phyloP scores from a whole-genome alignment of 208 protist species.

The Acanthamoeba lenticulata region DNA sequence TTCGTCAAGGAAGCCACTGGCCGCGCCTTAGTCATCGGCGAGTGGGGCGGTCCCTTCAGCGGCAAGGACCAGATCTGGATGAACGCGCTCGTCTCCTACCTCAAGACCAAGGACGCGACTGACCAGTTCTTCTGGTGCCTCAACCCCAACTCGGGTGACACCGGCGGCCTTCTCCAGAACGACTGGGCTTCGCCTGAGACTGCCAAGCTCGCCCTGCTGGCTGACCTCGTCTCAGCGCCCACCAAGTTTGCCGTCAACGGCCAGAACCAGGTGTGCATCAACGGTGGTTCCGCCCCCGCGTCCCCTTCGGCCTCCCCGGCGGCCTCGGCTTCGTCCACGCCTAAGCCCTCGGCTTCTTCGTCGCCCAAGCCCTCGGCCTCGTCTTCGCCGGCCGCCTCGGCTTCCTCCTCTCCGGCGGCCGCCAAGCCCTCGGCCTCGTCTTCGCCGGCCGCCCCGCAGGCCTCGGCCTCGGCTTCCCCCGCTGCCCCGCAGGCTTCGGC shows the following conservation, averaged over 20 bases:
- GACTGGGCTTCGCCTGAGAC: conserved; percentile 67
- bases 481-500: neutral
- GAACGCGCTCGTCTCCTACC: conserved; percentile 66
- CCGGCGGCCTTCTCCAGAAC: conserved; percentile 72
- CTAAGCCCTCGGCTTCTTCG: no score
- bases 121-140: conserved; percentile 77
- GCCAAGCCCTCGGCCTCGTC: no score
- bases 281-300: neutral
- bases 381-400: no score
- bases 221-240: conserved; percentile 40
- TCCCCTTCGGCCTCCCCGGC: no score
- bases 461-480: neutral
- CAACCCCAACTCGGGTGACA: conserved; percentile 79
- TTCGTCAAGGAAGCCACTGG: neutral
- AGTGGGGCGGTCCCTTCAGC: conserved; percentile 58
- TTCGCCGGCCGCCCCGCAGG: no score
- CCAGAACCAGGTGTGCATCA: neutral
- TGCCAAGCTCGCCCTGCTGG: conserved; percentile 62
- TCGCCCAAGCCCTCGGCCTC: no score
- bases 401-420: no score
- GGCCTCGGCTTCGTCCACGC: no score
- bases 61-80: conserved; percentile 71
- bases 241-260: conserved; percentile 65
- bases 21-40: neutral
- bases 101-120: conserved; percentile 30